Base-by-base conservation (phyloP, 2,329 filamentous ascomycete genomes). In the Chalaropsis ovoidea region DNA sequence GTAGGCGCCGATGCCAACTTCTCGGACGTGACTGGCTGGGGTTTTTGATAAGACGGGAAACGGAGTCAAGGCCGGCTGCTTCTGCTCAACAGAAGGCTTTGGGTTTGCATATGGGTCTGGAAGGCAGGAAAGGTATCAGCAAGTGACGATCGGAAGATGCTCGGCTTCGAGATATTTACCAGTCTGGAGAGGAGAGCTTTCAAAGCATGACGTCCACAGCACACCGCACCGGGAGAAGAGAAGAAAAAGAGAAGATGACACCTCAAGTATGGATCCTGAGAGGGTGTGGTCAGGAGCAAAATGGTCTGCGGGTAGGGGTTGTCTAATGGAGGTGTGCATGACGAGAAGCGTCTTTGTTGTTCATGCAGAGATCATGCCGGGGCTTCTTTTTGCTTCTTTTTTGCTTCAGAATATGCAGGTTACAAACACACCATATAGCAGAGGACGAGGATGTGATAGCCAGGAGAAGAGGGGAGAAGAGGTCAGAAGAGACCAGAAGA, bases 1-100 rank as follows among this genome's bases (percentile, higher is more conserved):
- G 71, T 72, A 22, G 71, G 70, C 39, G 71, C 71, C 58, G 70
- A 67, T 65, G 66, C 70, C 39, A 75, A 75, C 69, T 75, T 74
- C 64, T 72, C 71, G 35, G 70, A 69, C 65, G 73, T 70, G 62
- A 73, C 69, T 39, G 68, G 69, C 39, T 70, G 69, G 31, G 71
- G 70, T 67, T 54, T 58, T 69, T 72, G 74, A 61, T 74, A 67
- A n/a, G 11, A 52, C 41, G 1, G 65, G 65, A 24, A 62, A 65
- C 0, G 68, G 64, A 2, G 61, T 66, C 0, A 64, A 39, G 35
- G 45, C 47, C 13, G 62, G 62, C 15, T 65, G 66, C n/a, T 42
- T 47, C n/a, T 58, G 52, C 56, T 67, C 65, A 49, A 67, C 22
- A 27, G 54, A 49, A 52, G 24, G 56, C 27, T 54, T 58, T 27